These are phyloP conservation scores for Nyctanthes arbortristis DNA, from an alignment of 257 asterid species.

Conservation along the genomic window DNA sequence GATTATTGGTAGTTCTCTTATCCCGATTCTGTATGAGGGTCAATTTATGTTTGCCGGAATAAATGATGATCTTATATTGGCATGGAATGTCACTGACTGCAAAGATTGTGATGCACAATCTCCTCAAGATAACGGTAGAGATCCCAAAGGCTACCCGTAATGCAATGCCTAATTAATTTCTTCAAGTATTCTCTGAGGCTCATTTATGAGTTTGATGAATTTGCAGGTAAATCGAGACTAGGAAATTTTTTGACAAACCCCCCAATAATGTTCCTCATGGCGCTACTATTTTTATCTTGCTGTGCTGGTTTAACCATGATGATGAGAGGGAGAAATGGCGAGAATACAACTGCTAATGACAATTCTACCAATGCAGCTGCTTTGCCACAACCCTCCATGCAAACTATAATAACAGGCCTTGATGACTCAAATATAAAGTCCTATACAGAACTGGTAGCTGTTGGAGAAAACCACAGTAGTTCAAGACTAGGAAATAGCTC, in stretches of 20 bases:
- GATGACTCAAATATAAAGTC: conserved; percentile 27
- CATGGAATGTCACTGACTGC: conserved; percentile 11
- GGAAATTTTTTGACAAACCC: too few species aligned
- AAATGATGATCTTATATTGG: conserved; percentile 10
- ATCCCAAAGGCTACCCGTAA: too few species aligned
- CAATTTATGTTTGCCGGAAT: not conserved
- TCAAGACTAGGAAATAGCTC: not conserved
- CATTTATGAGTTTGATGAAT: too few species aligned
- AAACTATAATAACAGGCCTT: conserved; percentile 20
- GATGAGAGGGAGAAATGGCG: too few species aligned
- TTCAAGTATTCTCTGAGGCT: too few species aligned
- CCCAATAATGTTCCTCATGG: too few species aligned
- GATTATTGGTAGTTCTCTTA: not conserved
- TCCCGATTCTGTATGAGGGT: conserved; percentile 2
- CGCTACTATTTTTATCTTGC: too few species aligned
- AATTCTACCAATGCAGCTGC: not conserved
- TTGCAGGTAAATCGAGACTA: too few species aligned
- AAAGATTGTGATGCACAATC: not conserved
- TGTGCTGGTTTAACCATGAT: too few species aligned
- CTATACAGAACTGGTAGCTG: conserved; percentile 13
- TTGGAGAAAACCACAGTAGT: not conserved
- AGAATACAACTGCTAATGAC: too few species aligned
- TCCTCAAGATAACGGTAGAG: conserved; percentile 4
- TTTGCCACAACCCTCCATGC: too few species aligned
- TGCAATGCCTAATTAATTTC: too few species aligned